Evolutionary conservation across 2,329 filamentous ascomycete species (phyloP).

Genomic region (Alternaria sp.): DNA sequence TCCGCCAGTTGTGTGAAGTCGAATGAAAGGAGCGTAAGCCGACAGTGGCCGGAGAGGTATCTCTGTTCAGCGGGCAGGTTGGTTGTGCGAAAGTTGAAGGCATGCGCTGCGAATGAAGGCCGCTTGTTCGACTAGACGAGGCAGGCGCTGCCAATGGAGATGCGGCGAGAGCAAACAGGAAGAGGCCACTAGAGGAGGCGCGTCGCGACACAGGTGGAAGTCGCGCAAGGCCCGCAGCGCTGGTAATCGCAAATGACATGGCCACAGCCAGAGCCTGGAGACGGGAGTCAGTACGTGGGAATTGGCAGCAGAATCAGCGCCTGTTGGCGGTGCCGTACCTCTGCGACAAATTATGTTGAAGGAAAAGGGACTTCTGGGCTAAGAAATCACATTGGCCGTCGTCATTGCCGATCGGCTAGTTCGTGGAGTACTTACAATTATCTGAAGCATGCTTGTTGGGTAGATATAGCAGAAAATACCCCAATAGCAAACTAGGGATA

Average conservation of each 20-base stretch:
- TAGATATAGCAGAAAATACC: background rate
- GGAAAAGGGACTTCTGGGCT: slow-evolving; percentile 36
- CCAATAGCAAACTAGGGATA: background rate
- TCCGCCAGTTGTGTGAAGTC: slow-evolving; percentile 34
- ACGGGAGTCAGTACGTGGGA: slow-evolving; percentile 28
- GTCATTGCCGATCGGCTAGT: slow-evolving; percentile 42
- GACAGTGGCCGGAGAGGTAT: slow-evolving; percentile 36
- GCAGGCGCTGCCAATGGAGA: slow-evolving; percentile 34
- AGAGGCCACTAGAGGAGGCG: slow-evolving; percentile 35
- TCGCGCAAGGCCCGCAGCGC: slow-evolving; percentile 31
- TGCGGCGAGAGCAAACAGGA: slow-evolving; percentile 42
- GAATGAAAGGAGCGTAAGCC: slow-evolving; percentile 41
- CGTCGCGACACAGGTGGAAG: slow-evolving; percentile 29
- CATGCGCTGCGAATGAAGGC: slow-evolving; percentile 20
- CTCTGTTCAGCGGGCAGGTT: slow-evolving; percentile 40
- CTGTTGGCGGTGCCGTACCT: slow-evolving; percentile 32
- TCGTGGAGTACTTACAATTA: slow-evolving; percentile 30
- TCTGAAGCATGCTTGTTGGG: slow-evolving; percentile 21
- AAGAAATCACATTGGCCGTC: slow-evolving; percentile 38
- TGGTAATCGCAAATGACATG: slow-evolving; percentile 46
- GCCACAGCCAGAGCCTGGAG: slow-evolving; percentile 43
- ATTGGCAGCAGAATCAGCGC: slow-evolving; percentile 14
- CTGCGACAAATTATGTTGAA: slow-evolving; percentile 25
- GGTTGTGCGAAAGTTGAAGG: slow-evolving; percentile 25
- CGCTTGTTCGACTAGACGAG: slow-evolving; percentile 25